phyloP scores from a whole-genome alignment of 345 rosid genomes.

The Linum tenue region DNA sequence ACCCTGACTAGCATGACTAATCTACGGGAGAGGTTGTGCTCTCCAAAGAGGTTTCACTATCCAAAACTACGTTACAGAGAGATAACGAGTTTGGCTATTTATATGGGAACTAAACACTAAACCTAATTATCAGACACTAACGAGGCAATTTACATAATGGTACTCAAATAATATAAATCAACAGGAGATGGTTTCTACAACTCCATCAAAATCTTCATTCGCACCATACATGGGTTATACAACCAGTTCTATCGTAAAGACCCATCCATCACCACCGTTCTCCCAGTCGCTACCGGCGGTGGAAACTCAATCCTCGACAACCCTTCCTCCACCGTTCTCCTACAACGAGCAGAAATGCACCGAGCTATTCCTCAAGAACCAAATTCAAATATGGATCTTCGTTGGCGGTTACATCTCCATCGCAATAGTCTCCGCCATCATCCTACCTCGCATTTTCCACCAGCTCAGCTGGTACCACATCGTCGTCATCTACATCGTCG shows the following conservation, averaged over 20 bases:
- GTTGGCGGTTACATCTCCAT: conserved; percentile 28
- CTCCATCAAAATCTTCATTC: conserved; percentile 19
- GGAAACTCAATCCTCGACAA: neutral
- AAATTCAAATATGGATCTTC: conserved; percentile 46
- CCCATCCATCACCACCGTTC: neutral
- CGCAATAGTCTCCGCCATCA: conserved; percentile 31
- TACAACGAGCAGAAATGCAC: conserved; percentile 15
- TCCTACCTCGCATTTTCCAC: conserved; percentile 37
- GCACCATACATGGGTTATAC: conserved; percentile 13
- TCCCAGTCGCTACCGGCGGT: conserved; percentile 8
- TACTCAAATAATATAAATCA: no score
- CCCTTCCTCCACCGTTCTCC: neutral
- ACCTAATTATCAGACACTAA: no score
- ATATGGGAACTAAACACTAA: no score
- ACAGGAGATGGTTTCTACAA: conserved; percentile 22
- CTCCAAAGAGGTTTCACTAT: no score
- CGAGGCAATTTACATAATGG: no score
- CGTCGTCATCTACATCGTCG: conserved; percentile 36
- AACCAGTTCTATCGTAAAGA: conserved; percentile 8
- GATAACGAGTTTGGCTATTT: no score
- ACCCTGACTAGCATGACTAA: no score
- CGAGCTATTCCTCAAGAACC: conserved; percentile 36
- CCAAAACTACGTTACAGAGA: no score
- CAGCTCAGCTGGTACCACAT: conserved; percentile 44
- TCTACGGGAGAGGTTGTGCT: no score